These are phyloP conservation scores for Mucor racemosus DNA, from an alignment of 371 early-diverging fungal genomes.

Conservation along the genomic window DNA sequence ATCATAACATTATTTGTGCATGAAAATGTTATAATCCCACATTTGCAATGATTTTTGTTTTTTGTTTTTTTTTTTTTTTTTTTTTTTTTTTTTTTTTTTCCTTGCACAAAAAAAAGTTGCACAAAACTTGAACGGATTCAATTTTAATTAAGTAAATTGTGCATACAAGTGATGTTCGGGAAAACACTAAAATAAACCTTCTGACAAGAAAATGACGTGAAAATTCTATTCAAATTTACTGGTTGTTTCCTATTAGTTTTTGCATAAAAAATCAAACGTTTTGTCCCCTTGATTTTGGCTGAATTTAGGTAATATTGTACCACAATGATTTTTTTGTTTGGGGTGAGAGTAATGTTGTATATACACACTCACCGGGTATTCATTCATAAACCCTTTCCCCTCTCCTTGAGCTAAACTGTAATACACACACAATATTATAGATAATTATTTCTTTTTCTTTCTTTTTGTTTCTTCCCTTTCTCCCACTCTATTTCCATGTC, in stretches of 20 bases:
- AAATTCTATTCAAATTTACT: neutral
- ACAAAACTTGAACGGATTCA: constrained; percentile 8
- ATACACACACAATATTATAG: neutral
- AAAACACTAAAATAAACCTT: constrained; percentile 8
- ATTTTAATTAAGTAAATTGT: constrained; percentile 10
- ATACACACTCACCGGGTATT: neutral
- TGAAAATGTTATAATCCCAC: neutral
- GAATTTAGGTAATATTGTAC: neutral
- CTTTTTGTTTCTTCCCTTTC: neutral
- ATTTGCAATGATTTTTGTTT: too few species aligned
- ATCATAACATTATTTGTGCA: constrained; percentile 4
- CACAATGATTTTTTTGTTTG: neutral
- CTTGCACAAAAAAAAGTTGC: neutral
- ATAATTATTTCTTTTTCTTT: neutral
- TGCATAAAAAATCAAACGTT: constrained; percentile 11
- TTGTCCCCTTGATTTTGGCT: constrained; percentile 5
- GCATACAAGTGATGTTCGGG: constrained; percentile 6
- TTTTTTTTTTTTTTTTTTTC: neutral
- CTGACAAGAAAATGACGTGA: constrained; percentile 14
- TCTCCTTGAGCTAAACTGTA: neutral
- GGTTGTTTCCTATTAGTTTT: neutral
- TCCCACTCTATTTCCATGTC: constrained; percentile 22
- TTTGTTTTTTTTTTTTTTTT: neutral
- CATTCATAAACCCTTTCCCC: neutral
- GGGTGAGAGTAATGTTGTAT: neutral